Conservation (phyloP, 2,329 filamentous ascomycete species). For the Cadophora sp. region DNA sequence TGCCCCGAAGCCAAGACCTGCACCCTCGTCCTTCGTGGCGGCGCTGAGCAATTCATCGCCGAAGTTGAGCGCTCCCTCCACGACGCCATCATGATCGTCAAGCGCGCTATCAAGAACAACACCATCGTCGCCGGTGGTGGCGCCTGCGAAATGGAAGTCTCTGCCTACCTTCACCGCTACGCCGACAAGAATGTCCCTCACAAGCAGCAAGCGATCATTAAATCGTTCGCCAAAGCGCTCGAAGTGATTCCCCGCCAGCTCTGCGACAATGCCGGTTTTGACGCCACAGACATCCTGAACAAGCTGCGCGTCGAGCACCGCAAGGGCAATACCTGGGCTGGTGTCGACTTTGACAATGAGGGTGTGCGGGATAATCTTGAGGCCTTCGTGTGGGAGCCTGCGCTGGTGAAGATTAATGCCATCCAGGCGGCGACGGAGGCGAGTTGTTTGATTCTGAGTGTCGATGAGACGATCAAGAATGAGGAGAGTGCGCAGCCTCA, state of each 20-base stretch:
- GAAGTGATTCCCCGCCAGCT: conserved; percentile 96
- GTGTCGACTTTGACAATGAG: conserved; percentile 93
- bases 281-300: conserved; percentile 97
- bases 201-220: conserved; percentile 98
- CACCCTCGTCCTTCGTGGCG: conserved; percentile 92
- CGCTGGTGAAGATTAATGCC: conserved; percentile 95
- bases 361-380: conserved; percentile 94
- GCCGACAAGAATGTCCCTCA: conserved; percentile 91
- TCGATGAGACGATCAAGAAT: conserved; percentile 98
- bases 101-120: conserved; percentile 94
- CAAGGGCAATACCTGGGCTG: conserved; percentile 91
- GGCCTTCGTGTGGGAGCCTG: conserved; percentile 96
- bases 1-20: conserved; percentile 97
- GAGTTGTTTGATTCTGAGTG: conserved; percentile 90
- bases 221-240: conserved; percentile 95
- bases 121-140: conserved; percentile 95
- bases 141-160: conserved; percentile 95
- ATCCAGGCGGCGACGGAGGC: conserved; percentile 96
- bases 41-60: conserved; percentile 98
- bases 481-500: conserved; percentile 89
- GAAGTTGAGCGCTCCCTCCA: conserved; percentile 97
- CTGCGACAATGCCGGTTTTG: conserved; percentile 98
- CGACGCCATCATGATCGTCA: conserved; percentile 99
- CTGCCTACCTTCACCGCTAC: conserved; percentile 88
- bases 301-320: conserved; percentile 94